A percentile compares a stretch with the other conserved stretches of the same genome.
phyloP scores from a whole-genome alignment of 805 yeast genomes.

The Clavispora asparagi region DNA sequence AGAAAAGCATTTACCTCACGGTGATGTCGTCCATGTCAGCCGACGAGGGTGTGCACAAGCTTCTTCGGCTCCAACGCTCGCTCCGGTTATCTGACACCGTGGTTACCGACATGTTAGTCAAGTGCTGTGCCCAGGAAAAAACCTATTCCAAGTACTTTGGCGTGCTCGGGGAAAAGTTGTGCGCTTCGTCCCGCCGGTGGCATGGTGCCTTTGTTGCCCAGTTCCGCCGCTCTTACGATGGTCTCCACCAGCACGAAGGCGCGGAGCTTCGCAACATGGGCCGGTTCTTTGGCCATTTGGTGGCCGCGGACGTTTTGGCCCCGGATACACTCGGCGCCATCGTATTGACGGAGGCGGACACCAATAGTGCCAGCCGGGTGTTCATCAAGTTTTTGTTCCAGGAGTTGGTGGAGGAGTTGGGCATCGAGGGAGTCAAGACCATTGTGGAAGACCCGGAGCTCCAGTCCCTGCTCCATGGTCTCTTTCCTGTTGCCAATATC shows the following conservation, averaged over 20 bases:
- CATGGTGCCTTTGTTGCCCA: constrained; percentile 42
- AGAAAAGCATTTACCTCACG: constrained; percentile 74
- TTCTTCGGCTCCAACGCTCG: constrained; percentile 42
- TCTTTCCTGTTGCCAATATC: constrained; percentile 54
- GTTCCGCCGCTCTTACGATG: constrained; percentile 53
- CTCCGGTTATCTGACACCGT: constrained; percentile 23
- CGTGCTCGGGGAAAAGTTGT: constrained; percentile 62
- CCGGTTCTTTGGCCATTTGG: constrained; percentile 77
- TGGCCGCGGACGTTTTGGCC: constrained; percentile 64
- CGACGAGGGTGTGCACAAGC: constrained; percentile 89
- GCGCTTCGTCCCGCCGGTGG: constrained; percentile 54
- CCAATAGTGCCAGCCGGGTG: constrained; percentile 79
- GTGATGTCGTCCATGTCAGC: constrained; percentile 87
- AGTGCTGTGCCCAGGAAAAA: constrained; percentile 80
- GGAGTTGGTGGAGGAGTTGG: constrained; percentile 74
- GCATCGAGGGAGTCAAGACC: constrained; percentile 47
- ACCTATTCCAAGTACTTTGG: constrained; percentile 86
- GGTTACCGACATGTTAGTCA: constrained; percentile 67
- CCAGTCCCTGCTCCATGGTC: constrained; percentile 43
- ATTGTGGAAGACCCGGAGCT: constrained; percentile 47
- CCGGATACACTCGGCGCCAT: constrained; percentile 57
- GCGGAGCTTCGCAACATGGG: constrained; percentile 75
- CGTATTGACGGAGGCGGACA: constrained; percentile 59
- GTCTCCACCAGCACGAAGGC: constrained; percentile 64
- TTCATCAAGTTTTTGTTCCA: constrained; percentile 76